Evolutionary conservation across 768 basidiomycete species (phyloP).

Genomic region (Trametes coccinea): DNA sequence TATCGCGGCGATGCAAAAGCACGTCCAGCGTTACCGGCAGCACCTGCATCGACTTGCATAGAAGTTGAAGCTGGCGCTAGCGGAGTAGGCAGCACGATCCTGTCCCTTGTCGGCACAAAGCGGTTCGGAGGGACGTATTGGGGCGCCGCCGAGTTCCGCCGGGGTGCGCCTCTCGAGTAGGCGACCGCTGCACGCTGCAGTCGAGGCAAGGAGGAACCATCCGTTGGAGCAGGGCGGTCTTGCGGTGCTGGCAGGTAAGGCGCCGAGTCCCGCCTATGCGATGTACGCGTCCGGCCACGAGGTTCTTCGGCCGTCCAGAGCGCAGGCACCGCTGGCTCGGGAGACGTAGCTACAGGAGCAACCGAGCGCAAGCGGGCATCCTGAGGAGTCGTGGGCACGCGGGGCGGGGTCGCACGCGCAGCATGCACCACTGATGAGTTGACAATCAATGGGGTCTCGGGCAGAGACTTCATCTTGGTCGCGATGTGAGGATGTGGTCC

Average conservation of each 20-base stretch:
- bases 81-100: slow-evolving; percentile 29
- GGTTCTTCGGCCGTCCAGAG: slow-evolving; percentile 2
- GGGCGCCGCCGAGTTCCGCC: slow-evolving; percentile 3
- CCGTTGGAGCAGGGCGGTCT: neutral
- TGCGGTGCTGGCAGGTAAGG: neutral
- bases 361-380: neutral
- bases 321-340: neutral
- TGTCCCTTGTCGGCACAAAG: slow-evolving; percentile 21
- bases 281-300: slow-evolving; percentile 7
- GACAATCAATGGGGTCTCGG: slow-evolving; percentile 5
- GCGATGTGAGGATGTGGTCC: slow-evolving; percentile 10
- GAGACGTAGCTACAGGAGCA: neutral
- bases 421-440: neutral
- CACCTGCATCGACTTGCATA: neutral
- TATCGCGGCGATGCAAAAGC: neutral
- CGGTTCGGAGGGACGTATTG: slow-evolving; percentile 13
- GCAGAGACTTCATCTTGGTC: neutral
- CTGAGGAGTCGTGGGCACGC: neutral
- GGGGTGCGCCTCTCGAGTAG: slow-evolving; percentile 13
- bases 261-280: slow-evolving; percentile 3
- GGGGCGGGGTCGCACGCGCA: neutral
- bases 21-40: neutral
- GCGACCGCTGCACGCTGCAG: slow-evolving; percentile 7
- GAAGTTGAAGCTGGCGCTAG: slow-evolving; percentile 14
- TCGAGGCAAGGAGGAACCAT: neutral